These are phyloP conservation scores for Aureobasidium melanogenum DNA, from an alignment of 2,329 filamentous ascomycete species.

Conservation along the genomic window DNA sequence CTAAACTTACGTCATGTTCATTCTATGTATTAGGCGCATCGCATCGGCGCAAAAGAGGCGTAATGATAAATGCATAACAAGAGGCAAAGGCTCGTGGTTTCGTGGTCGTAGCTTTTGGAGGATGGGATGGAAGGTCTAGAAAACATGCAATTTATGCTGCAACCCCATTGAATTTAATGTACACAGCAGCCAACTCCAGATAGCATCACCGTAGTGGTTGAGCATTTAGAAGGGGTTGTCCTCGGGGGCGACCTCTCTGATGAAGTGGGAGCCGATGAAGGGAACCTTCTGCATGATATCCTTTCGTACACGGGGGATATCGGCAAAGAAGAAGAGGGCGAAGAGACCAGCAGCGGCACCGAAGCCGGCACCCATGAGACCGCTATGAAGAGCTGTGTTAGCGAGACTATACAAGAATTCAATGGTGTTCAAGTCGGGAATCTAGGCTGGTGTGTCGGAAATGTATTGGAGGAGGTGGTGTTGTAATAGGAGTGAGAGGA, in stretches of 20 bases:
- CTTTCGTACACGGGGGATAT: constrained; percentile 52
- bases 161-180: constrained; percentile 2
- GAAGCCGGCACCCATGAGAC: constrained; percentile 43
- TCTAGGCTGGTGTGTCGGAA: neutral
- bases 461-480: neutral
- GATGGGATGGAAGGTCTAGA: neutral
- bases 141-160: constrained; percentile 8
- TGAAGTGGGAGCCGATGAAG: constrained; percentile 48
- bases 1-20: constrained; percentile 19
- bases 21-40: constrained; percentile 11
- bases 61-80: constrained; percentile 10
- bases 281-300: constrained; percentile 55
- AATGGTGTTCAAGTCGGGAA: neutral
- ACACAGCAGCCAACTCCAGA: constrained; percentile 9
- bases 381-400: constrained; percentile 19
- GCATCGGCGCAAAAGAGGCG: constrained; percentile 11
- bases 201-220: neutral
- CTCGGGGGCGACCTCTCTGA: constrained; percentile 50
- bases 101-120: neutral
- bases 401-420: neutral
- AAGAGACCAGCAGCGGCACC: constrained; percentile 50
- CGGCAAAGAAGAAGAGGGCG: constrained; percentile 56
- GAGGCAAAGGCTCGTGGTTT: neutral
- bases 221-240: constrained; percentile 49
- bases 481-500: neutral